Evolutionary conservation across 2,329 filamentous ascomycete species (phyloP), one percentile per base, ranked within the genome.

Genomic region (Colletotrichum orbiculare): DNA sequence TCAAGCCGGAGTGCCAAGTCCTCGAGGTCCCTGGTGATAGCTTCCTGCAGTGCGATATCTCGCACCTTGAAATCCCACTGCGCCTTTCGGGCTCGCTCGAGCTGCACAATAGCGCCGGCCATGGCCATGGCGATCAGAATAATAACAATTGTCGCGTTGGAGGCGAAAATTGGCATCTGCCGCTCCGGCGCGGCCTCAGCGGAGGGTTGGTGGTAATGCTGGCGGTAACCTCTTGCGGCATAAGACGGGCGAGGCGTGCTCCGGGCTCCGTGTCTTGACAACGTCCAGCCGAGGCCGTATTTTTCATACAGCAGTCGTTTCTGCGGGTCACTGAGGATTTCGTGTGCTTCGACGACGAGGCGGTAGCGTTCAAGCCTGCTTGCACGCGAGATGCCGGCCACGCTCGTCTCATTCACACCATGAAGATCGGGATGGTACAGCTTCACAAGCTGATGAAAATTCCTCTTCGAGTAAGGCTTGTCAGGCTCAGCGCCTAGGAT

Each of bases 401-500:
- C 3, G 33, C 4, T 11, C 9, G n/a, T 13, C 6, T 37, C 38
- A 45, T 56, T 56, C 2, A 49, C 8, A 33, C 35, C 35, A 12
- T 45, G 41, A 25, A 69, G 57, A 42, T 71, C 68, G 1, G 69
- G 69, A n/a, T 71, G 69, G 39, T 70, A 71, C 10, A 67, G 33
- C 58, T 71, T 71, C 33, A 69, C 68, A 8, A 71, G 60, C 13
- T 39, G 57, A 46, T 67, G 55, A 45, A 70, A 71, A 3, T 17
- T 34, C 17, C 42, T 54, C 56, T 70, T 71, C 15, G 66, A 60
- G 48, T 70, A 70, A 9, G 60, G 54, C 4, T 9, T 17, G 6
- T 55, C 59, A 3, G 46, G 34, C 9, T 57, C 33, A n/a, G 38
- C 46, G 6, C 46, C 37, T 2, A 70, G 65, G 10, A 71, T 61